Base-by-base conservation (phyloP, 2,329 filamentous ascomycete species). In the Sclerotinia minor region DNA sequence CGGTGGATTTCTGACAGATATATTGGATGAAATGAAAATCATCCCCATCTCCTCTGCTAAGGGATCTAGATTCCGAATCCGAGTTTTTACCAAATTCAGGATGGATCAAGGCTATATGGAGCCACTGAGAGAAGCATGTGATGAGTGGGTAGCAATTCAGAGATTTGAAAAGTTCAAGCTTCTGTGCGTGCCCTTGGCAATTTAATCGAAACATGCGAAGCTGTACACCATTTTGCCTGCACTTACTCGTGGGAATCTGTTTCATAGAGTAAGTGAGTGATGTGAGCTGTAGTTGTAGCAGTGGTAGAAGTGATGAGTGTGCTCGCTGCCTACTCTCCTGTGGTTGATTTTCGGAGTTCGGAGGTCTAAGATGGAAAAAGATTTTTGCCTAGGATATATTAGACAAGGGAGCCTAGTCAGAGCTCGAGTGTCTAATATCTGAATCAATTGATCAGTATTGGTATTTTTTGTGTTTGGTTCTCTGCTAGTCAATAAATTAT, bases 311-410 rank as follows among this genome's bases (percentile, higher is more conserved):
- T 57, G 32, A 21, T 41, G 38, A 21, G 32, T 57, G 32, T 21
- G 54, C 35, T 57, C 35, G 32, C 38, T 13, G 38, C 41, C 54
- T 35, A 32, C 38, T 59, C 57, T 60, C 29, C 19, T 35, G 29
- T 61, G 29, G 45, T 63, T 41, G 21, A 50, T 63, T 50, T 61
- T 63, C 59, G 59, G 59, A 50, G 45, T 35, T 52, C 59, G 59
- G 59, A 63, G 45, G 29, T 29, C 2, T 50, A 63, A 38, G 7
- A 38, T 61, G 17, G 13, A 35, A 35, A 41, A 26, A 50, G 32
- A 21, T 41, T 61, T 38, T 63, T 26, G 45, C 45, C 59, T 50
- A 63, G 45, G 59, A 15, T 52, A 1, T 5, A n/a, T 50, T 63
- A 50, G 59, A 50, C 59, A 63, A 41, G 59, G 59, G 45, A 50